Conservation (phyloP, 192 early-diverging fungal genomes). For the Backusella luteola region DNA sequence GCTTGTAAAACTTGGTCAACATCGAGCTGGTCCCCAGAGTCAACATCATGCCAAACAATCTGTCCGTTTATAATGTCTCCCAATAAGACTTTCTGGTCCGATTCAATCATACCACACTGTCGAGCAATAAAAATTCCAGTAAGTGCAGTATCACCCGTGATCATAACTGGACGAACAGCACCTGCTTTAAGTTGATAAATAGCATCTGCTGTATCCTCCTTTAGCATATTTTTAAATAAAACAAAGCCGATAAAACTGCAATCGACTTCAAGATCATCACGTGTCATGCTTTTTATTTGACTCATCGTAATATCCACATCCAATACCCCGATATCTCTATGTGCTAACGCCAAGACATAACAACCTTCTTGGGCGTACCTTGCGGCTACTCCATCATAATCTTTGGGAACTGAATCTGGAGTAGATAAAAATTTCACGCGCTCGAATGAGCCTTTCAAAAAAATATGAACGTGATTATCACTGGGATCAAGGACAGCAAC, state of each 20-base stretch:
- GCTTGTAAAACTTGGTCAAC: slow-evolving; percentile 34
- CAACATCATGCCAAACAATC: slow-evolving; percentile 61
- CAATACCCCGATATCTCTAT: slow-evolving; percentile 54
- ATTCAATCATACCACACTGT: slow-evolving; percentile 60
- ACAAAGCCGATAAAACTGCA: slow-evolving; percentile 59
- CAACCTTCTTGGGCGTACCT: slow-evolving; percentile 68
- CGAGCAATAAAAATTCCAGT: slow-evolving; percentile 76
- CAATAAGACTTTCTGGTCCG: slow-evolving; percentile 48
- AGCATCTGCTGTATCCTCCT: slow-evolving; percentile 65
- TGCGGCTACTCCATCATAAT: slow-evolving; percentile 57
- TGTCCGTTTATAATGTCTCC: slow-evolving; percentile 43
- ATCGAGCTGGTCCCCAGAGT: slow-evolving; percentile 43
- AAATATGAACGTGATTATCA: slow-evolving; percentile 57
- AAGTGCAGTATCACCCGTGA: slow-evolving; percentile 78
- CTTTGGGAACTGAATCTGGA: slow-evolving; percentile 44
- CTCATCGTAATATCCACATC: slow-evolving; percentile 38
- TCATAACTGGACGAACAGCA: slow-evolving; percentile 76
- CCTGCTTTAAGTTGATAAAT: slow-evolving; percentile 66
- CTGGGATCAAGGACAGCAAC: slow-evolving; percentile 59
- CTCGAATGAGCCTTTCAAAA: slow-evolving; percentile 82
- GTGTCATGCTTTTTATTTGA: slow-evolving; percentile 38
- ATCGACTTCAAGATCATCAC: slow-evolving; percentile 61
- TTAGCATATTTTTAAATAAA: slow-evolving; percentile 76
- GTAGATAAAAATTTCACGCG: slow-evolving; percentile 52
- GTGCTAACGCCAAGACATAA: slow-evolving; percentile 75